A percentile compares a stretch with the other conserved stretches of the same genome.
phyloP scores from a whole-genome alignment of 108 stramenopile species.

The Pseudonitzschia delicatissima region DNA sequence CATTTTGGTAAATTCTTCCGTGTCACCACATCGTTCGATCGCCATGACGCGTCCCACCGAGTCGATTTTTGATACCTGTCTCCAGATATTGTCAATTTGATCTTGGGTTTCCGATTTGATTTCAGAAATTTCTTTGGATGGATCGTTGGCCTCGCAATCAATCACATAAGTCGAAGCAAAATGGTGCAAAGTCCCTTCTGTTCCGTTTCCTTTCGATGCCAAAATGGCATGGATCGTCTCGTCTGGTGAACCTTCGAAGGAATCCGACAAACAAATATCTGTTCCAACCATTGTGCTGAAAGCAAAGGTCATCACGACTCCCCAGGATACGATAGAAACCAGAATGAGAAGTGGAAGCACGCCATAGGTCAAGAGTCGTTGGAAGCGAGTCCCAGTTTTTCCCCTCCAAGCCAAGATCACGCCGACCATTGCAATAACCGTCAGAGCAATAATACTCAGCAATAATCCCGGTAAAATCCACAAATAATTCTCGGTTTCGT shows the following conservation, averaged over 20 bases:
- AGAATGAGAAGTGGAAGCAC: conserved; percentile 41
- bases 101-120: conserved; percentile 19
- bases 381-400: conserved; percentile 23
- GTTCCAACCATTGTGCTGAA: conserved; percentile 32
- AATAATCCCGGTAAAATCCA: conserved; percentile 43
- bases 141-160: conserved; percentile 29
- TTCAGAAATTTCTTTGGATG: conserved; percentile 18
- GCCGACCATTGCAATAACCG: conserved; percentile 24
- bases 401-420: conserved; percentile 38
- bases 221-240: conserved; percentile 28
- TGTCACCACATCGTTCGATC: conserved; percentile 30
- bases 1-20: conserved; percentile 22
- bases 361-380: conserved; percentile 33
- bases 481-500: conserved; percentile 21
- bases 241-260: conserved; percentile 22
- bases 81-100: conserved; percentile 38
- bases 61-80: conserved; percentile 38
- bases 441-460: conserved; percentile 15
- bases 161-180: conserved; percentile 20
- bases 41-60: conserved; percentile 34
- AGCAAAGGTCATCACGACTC: conserved; percentile 20
- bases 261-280: conserved; percentile 20
- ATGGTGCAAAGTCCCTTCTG: conserved; percentile 9
- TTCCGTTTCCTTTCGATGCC: not conserved
- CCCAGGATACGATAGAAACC: conserved; percentile 22